Percentiles rank a stretch among this genome's conserved stretches.
phyloP scores from a whole-genome alignment of 73 alveolate genomes.

The Paramecium primaurelia region DNA sequence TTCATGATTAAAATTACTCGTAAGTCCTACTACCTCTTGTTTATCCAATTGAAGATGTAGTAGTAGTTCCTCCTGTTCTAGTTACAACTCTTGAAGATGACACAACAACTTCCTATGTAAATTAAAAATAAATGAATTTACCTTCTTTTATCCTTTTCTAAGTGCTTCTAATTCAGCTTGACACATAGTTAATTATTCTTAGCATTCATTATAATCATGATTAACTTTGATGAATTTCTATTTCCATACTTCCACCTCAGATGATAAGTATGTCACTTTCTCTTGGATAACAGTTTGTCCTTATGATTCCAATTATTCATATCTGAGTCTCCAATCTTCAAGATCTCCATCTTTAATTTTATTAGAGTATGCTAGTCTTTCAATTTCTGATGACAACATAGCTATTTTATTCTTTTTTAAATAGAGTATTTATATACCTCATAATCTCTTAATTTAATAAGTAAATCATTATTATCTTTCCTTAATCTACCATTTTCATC shows the following conservation, averaged over 20 bases:
- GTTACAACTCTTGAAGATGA: background rate
- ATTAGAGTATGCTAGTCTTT: background rate
- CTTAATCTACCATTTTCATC: background rate
- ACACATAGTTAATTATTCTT: background rate
- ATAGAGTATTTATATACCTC: background rate
- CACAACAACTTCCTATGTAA: background rate
- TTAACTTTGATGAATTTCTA: background rate
- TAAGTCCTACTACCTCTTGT: conserved; percentile 11
- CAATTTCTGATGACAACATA: background rate
- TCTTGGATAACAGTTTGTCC: background rate
- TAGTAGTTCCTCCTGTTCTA: conserved; percentile 2
- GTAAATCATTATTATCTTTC: background rate
- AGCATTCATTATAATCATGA: background rate
- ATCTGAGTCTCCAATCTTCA: background rate
- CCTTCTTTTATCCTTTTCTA: background rate
- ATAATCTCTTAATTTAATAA: background rate
- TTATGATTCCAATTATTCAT: background rate
- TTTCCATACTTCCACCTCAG: conserved; percentile 11
- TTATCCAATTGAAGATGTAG: background rate
- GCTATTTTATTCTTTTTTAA: background rate
- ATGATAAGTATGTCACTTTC: background rate
- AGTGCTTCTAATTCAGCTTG: conserved; percentile 39
- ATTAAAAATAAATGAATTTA: background rate
- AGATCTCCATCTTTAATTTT: conserved; percentile 16
- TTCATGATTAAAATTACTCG: background rate